Base-by-base conservation (phyloP, 805 yeast species). In the Barnettozyma salicaria region DNA sequence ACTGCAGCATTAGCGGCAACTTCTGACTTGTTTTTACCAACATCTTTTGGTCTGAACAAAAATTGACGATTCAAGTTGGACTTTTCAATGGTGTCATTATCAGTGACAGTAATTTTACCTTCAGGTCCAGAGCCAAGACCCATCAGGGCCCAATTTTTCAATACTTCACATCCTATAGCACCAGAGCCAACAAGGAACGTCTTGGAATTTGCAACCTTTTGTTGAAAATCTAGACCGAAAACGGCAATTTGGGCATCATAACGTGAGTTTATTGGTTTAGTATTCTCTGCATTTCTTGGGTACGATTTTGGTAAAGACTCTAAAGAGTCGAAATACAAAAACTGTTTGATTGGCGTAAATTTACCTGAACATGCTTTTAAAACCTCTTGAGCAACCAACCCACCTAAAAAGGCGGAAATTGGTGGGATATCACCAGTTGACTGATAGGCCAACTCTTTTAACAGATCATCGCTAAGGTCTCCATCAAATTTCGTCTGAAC, bases 111-210 rank as follows among this genome's bases (percentile, higher is more conserved):
- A 42, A 92, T 84, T 51, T 76, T 73, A 52, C 98, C 98, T 4
- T 82, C 61, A 27, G 89, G 86, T 28, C 97, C 97, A 18, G 95
- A 72, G 24, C 95, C 97, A 36, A 92, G 66, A 30, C 98, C 98
- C 76, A 89, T 72, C 74, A 92, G 73, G 5, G 98, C 96, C 97
- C 97, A 92, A 57, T 87, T 89, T 64, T 92, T 92, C 54, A 92
- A 70, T 89, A 92, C 90, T 65, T 92, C 98, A 67, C 98, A 92
- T 27, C 98, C 98, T 67, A 92, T 92, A 14, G 98, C 98, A 58
- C 98, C 98, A 2, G 97, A 72, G 30, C 98, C 98, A 27, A 92
- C 98, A 48, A 92, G 68, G 61, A 92, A 90, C 4, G 89, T 87
- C 54, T 77, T 81, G 45, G 83, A 65, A 60, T 89, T 86, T 26